These are phyloP conservation scores for Diospyros lotus DNA, from an alignment of 148 eudicot species.

Conservation along the genomic window DNA sequence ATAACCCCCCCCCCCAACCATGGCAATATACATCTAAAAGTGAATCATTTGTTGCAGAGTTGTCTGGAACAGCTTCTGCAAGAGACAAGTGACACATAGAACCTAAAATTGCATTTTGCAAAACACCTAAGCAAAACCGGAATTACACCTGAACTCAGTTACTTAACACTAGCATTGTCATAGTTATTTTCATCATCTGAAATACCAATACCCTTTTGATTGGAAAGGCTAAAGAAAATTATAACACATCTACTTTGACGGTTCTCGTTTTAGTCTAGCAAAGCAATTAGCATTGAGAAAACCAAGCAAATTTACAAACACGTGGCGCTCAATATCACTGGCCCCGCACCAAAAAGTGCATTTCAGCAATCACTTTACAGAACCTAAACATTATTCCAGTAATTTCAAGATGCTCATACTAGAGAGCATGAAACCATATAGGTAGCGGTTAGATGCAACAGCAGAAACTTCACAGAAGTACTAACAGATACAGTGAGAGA, in stretches of 20 bases:
- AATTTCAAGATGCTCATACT: not conserved
- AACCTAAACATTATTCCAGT: not conserved
- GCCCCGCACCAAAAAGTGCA: not conserved
- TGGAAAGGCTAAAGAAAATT: not conserved
- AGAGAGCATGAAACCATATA: not conserved
- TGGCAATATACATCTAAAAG: not conserved
- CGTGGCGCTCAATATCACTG: conserved; percentile 8
- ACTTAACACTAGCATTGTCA: not conserved
- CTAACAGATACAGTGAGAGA: not conserved
- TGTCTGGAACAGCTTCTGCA: not conserved
- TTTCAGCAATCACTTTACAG: conserved; percentile 1
- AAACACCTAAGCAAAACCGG: not conserved
- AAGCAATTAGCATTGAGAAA: not conserved
- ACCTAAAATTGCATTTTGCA: not conserved
- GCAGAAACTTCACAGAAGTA: not conserved
- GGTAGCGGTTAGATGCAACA: not conserved
- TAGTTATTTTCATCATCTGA: not conserved
- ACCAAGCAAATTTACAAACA: conserved; percentile 19
- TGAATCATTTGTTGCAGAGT: not conserved
- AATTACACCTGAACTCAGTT: not conserved
- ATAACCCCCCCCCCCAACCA: not conserved
- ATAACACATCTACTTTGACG: not conserved
- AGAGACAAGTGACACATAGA: not conserved
- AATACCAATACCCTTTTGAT: conserved; percentile 2
- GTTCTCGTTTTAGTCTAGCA: not conserved